phyloP scores from a whole-genome alignment of 2,329 filamentous ascomycete genomes.

The Pestalotiopsis sp. region DNA sequence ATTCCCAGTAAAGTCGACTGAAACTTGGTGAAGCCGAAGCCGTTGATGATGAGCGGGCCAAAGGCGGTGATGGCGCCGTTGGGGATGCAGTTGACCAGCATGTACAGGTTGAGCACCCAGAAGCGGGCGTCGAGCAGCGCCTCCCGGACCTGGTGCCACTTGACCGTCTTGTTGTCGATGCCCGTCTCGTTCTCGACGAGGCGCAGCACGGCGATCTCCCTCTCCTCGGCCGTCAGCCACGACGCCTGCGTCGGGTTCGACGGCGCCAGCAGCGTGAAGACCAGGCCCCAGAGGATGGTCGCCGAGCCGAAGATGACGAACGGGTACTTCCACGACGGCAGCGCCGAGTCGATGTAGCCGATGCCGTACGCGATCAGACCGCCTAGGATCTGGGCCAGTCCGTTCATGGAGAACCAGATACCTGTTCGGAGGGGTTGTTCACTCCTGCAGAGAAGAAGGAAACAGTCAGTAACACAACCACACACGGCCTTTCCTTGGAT shows the following conservation, averaged over 20 bases:
- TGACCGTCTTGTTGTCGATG: slow-evolving; percentile 58
- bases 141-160: slow-evolving; percentile 57
- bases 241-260: slow-evolving; percentile 58
- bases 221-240: slow-evolving; percentile 52
- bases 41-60: slow-evolving; percentile 2
- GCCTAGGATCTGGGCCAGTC: slow-evolving; percentile 60
- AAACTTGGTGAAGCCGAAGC: slow-evolving; percentile 3
- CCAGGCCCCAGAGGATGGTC: slow-evolving; percentile 61
- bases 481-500: slow-evolving; percentile 54
- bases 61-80: slow-evolving; percentile 52
- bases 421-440: slow-evolving; percentile 65
- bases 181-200: slow-evolving; percentile 61
- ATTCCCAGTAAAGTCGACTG: slow-evolving; percentile 7
- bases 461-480: slow-evolving; percentile 52
- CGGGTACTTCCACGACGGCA: slow-evolving; percentile 68
- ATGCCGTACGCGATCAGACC: slow-evolving; percentile 58
- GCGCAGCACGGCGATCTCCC: slow-evolving; percentile 55
- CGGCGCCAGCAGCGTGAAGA: slow-evolving; percentile 60
- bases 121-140: slow-evolving; percentile 61
- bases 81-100: slow-evolving; percentile 58
- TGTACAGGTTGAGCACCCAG: slow-evolving; percentile 58
- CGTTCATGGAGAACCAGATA: slow-evolving; percentile 62
- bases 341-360: slow-evolving; percentile 57
- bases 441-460: slow-evolving; percentile 33
- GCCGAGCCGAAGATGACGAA: slow-evolving; percentile 65